A percentile compares a stretch with the other conserved stretches of the same genome.
Conservation (phyloP, 1,284 basidiomycete genomes). For the Leccinum griseonigrum region DNA sequence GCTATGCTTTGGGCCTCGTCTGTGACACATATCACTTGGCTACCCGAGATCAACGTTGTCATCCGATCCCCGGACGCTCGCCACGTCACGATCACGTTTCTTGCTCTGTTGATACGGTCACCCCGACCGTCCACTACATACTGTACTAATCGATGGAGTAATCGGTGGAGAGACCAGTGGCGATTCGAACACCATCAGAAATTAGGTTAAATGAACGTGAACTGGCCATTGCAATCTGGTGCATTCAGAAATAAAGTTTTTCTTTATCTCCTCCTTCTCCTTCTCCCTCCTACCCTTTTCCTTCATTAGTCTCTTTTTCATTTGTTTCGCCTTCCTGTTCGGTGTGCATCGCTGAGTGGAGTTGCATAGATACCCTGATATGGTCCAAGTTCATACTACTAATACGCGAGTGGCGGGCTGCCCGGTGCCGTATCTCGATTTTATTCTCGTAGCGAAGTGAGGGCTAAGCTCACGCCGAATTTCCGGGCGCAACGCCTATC, state of each 20-base stretch:
- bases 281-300: not conserved
- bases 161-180: not conserved
- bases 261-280: not conserved
- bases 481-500: conserved; percentile 2
- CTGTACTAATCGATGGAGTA: not conserved
- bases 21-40: not conserved
- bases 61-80: not conserved
- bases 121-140: not conserved
- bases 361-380: not conserved
- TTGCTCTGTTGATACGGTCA: not conserved
- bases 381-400: not conserved
- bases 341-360: not conserved
- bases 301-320: not conserved
- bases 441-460: conserved; percentile 16
- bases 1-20: not conserved
- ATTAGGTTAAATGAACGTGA: not conserved
- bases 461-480: conserved; percentile 16
- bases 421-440: not conserved
- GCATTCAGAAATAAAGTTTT: not conserved
- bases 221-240: not conserved
- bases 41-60: not conserved
- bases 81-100: not conserved
- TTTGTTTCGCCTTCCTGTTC: not conserved
- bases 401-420: not conserved
- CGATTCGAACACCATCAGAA: not conserved